Base-by-base conservation (phyloP, 2,329 filamentous ascomycete genomes). In the Penicillium italicum region DNA sequence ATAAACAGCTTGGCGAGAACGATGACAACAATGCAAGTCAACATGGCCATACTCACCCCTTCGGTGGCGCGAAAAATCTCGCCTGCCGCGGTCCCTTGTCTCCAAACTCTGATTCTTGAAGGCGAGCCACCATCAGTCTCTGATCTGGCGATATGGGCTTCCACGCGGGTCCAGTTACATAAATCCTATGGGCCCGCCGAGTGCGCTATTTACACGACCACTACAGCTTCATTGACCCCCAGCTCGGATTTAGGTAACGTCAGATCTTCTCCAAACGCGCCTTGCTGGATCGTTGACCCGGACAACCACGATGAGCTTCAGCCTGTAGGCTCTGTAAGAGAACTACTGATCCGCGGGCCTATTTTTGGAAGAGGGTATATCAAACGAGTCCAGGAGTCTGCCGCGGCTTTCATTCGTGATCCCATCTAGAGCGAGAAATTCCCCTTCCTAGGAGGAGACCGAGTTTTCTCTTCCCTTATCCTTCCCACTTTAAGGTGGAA, bases 361-460 rank as follows among this genome's bases (percentile, higher is more conserved):
- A 40, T 46, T 36, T 44, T 56, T 41, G 54, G 54, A 48, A 37
- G 36, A 47, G 54, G 54, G 1, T 56, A 56, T 42, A 30, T 47
- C 28, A 50, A 50, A 8, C 47, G 47, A 33, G 14, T 28, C n/a
- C 11, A 42, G 20, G 47, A 50, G 18, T 31, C 36, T n/a, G 47
- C 47, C 5, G 47, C 28, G 2, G 37, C 47, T 28, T 50, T 50
- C 30, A 42, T 50, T 24, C 14, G 30, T 22, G 28, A 42, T 26
- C 47, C 47, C 9, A 14, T 34, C 37, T 50, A 37, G 47, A 24
- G 26, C 14, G 14, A 31, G 4, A 14, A 18, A 5, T 41, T 50
- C 12, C 47, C 47, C 16, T 41, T 18, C 24, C 16, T 50, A 9
- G 14, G 28, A 22, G 28, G 37, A 12, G 20, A 7, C 18, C 26